phyloP scores from a whole-genome alignment of 2,329 filamentous ascomycete species.

The Kalmusia sp. region DNA sequence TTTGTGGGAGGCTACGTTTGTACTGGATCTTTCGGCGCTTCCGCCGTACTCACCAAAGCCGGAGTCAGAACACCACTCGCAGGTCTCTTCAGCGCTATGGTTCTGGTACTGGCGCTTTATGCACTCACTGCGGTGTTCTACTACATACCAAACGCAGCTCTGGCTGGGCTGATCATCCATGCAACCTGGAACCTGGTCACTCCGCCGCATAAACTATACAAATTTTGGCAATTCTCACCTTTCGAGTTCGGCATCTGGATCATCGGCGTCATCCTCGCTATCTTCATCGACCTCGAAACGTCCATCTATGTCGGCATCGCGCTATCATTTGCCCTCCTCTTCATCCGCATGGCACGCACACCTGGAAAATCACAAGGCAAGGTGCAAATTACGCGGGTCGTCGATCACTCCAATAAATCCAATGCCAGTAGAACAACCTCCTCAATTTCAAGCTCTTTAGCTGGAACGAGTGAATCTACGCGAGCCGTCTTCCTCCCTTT shows the following conservation, averaged over 20 bases:
- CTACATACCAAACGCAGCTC: slow-evolving; percentile 82
- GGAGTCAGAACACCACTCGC: slow-evolving; percentile 88
- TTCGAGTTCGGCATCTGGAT: slow-evolving; percentile 91
- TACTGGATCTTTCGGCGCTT: slow-evolving; percentile 91
- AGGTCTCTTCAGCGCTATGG: slow-evolving; percentile 80
- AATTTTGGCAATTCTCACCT: slow-evolving; percentile 91
- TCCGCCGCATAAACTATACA: slow-evolving; percentile 84
- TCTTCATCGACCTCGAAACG: slow-evolving; percentile 85
- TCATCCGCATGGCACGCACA: slow-evolving; percentile 66
- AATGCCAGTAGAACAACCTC: not conserved
- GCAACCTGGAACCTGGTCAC: slow-evolving; percentile 90
- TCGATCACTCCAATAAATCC: slow-evolving; percentile 60
- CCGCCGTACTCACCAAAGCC: slow-evolving; percentile 93
- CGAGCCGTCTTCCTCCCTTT: slow-evolving; percentile 35
- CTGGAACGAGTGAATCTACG: slow-evolving; percentile 40
- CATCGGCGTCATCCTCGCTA: slow-evolving; percentile 82
- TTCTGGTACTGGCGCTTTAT: slow-evolving; percentile 88
- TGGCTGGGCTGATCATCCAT: slow-evolving; percentile 90
- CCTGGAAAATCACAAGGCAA: slow-evolving; percentile 32
- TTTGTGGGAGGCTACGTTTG: slow-evolving; percentile 89
- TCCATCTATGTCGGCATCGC: slow-evolving; percentile 86
- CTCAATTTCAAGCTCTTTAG: slow-evolving; percentile 46
- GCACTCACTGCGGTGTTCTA: slow-evolving; percentile 85
- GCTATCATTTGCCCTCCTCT: slow-evolving; percentile 75
- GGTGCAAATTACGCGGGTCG: slow-evolving; percentile 24